Conservation (phyloP, 2,329 filamentous ascomycete genomes). For the Pseudocercospora pini-densiflorae region DNA sequence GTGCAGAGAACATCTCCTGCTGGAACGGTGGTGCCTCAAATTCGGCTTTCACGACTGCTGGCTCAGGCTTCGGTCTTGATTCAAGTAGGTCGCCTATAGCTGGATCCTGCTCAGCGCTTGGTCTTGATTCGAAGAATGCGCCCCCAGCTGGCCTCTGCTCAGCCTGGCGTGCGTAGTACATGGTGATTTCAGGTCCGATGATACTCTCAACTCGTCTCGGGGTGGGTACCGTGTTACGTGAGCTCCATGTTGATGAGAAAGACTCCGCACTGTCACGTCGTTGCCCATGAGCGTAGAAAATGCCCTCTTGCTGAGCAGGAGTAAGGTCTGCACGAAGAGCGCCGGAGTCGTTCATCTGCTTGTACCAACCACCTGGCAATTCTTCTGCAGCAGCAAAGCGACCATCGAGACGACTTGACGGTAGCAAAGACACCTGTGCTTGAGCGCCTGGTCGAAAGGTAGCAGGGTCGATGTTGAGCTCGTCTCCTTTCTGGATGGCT, state of each 20-base stretch:
- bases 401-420: slow-evolving; percentile 75
- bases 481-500: slow-evolving; percentile 78
- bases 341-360: slow-evolving; percentile 70
- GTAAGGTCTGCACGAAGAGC: slow-evolving; percentile 58
- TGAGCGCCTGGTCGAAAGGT: slow-evolving; percentile 69
- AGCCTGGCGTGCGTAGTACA: slow-evolving; percentile 71
- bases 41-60: slow-evolving; percentile 7
- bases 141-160: slow-evolving; percentile 51
- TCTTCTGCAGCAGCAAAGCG: slow-evolving; percentile 75
- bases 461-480: slow-evolving; percentile 86
- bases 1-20: slow-evolving; percentile 8
- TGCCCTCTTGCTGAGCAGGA: slow-evolving; percentile 43
- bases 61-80: slow-evolving; percentile 30
- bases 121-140: slow-evolving; percentile 46
- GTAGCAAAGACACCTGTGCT: slow-evolving; percentile 65
- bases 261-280: slow-evolving; percentile 52
- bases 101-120: slow-evolving; percentile 42
- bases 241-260: slow-evolving; percentile 68
- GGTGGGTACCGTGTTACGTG: slow-evolving; percentile 62
- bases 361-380: slow-evolving; percentile 70
- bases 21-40: background rate
- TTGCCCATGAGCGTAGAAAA: slow-evolving; percentile 18
- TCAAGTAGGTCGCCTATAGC: slow-evolving; percentile 51
- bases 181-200: slow-evolving; percentile 75
- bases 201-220: slow-evolving; percentile 74